Evolutionary conservation across 106 monocot genomes (phyloP).

Genomic region (Dendrobium huoshanense): DNA sequence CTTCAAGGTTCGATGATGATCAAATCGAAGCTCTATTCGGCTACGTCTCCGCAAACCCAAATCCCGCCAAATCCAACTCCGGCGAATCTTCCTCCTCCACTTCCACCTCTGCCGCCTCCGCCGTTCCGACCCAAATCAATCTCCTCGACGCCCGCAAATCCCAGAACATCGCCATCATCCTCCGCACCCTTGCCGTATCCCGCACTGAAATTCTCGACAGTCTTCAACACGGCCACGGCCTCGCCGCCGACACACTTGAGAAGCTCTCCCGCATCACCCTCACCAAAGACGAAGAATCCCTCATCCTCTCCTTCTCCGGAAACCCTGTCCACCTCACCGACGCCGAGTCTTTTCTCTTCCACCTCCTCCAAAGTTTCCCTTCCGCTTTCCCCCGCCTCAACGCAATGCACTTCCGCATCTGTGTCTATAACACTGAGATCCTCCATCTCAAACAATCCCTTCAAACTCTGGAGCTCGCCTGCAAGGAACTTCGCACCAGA

Average conservation of each 20-base stretch:
- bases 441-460: conserved; percentile 38
- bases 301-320: conserved; percentile 38
- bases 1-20: conserved; percentile 48
- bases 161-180: conserved; percentile 79
- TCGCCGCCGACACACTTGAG: conserved; percentile 61
- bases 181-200: conserved; percentile 46
- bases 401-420: conserved; percentile 59
- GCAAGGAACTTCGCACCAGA: conserved; percentile 54
- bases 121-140: conserved; percentile 25
- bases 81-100: background rate
- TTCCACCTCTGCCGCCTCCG: conserved; percentile 1
- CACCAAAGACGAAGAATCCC: conserved; percentile 54
- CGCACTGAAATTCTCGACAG: conserved; percentile 61
- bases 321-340: conserved; percentile 54
- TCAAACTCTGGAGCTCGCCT: conserved; percentile 49
- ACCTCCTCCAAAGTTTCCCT: conserved; percentile 44
- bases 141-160: conserved; percentile 79
- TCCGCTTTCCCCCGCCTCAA: conserved; percentile 50
- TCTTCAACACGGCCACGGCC: conserved; percentile 54
- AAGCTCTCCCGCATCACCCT: conserved; percentile 49
- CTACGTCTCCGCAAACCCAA: conserved; percentile 22
- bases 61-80: background rate
- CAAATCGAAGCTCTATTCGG: conserved; percentile 59
- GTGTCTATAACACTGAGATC: conserved; percentile 47
- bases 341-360: conserved; percentile 75